phyloP scores from a whole-genome alignment of 225 moss, liverwort and hornwort genomes.

The Polytrichum commune region DNA sequence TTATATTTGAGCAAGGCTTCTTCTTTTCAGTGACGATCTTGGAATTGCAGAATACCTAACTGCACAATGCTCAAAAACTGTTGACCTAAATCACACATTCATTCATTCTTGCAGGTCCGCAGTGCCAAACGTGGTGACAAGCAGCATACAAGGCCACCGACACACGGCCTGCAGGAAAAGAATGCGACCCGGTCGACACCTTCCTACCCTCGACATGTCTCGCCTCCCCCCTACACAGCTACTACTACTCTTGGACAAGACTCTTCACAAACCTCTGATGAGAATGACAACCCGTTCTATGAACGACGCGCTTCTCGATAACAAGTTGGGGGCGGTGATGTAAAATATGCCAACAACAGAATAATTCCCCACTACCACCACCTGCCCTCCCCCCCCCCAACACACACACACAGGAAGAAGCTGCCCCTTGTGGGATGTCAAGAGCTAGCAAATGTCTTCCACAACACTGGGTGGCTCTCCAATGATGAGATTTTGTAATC shows the following conservation, averaged over 20 bases:
- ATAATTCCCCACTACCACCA: too few species aligned
- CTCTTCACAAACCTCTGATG: not conserved
- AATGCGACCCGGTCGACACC: not conserved
- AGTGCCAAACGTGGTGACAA: not conserved
- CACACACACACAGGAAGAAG: too few species aligned
- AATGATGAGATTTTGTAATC: too few species aligned
- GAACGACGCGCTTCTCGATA: not conserved
- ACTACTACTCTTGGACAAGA: not conserved
- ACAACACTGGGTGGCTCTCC: too few species aligned
- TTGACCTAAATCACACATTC: not conserved
- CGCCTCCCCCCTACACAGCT: not conserved
- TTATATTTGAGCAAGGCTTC: too few species aligned
- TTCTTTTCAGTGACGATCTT: not conserved
- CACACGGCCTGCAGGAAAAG: not conserved
- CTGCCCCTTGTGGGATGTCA: too few species aligned
- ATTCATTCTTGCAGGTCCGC: not conserved
- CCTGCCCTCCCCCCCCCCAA: too few species aligned
- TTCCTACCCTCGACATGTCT: not conserved
- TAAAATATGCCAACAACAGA: too few species aligned
- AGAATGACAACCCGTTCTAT: slow-evolving; percentile 1
- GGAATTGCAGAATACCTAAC: not conserved
- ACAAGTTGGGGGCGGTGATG: not conserved
- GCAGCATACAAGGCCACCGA: not conserved
- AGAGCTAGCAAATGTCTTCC: too few species aligned
- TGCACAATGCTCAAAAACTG: too few species aligned